phyloP scores from a whole-genome alignment of 2,329 filamentous ascomycete species.

The Colletotrichum truncatum region DNA sequence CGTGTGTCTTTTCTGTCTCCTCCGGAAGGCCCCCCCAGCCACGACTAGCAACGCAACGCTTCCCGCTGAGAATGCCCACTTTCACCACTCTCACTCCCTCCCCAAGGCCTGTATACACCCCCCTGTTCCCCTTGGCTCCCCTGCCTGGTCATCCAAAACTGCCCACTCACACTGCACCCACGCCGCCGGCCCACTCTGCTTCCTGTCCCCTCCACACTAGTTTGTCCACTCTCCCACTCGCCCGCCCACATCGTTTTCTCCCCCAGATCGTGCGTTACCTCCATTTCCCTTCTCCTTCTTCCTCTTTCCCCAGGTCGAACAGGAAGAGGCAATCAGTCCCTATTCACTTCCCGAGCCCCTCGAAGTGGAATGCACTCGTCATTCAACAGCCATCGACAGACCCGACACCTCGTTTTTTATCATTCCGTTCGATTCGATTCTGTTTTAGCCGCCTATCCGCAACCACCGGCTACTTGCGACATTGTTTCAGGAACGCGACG shows the following conservation, averaged over 20 bases:
- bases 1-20: background rate
- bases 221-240: conserved; percentile 15
- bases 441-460: background rate
- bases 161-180: conserved; percentile 20
- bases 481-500: conserved; percentile 19
- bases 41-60: conserved; percentile 16
- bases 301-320: conserved; percentile 16
- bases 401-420: background rate
- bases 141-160: conserved; percentile 17
- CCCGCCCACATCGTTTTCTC: conserved; percentile 26
- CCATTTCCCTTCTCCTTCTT: conserved; percentile 18
- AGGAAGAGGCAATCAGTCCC: conserved; percentile 10
- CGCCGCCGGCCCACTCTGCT: conserved; percentile 6
- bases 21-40: background rate
- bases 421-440: background rate
- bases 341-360: conserved; percentile 8
- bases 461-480: conserved; percentile 10
- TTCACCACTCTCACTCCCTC: background rate
- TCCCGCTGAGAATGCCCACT: background rate
- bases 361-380: background rate
- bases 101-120: conserved; percentile 13
- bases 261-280: conserved; percentile 27
- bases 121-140: conserved; percentile 17
- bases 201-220: conserved; percentile 22
- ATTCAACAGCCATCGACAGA: background rate